A percentile compares a stretch with the other conserved stretches of the same genome.
These are phyloP conservation scores for Candida frijolesensis DNA, from an alignment of 1,139 yeast species.

Conservation along the genomic window DNA sequence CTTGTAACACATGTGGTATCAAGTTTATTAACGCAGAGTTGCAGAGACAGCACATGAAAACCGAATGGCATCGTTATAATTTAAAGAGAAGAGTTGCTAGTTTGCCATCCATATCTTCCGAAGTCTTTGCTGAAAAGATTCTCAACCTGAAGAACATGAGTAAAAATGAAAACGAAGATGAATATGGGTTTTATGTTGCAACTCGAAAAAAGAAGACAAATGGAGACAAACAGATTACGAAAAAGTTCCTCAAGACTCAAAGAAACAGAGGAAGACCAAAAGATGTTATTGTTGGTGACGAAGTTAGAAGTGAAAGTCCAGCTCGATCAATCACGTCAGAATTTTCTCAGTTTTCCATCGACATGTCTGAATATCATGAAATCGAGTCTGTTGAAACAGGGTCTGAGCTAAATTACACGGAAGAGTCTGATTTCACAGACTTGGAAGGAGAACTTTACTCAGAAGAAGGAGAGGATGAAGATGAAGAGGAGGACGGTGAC, in stretches of 20 bases:
- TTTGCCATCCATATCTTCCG: conserved; percentile 77
- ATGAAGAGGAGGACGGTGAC: conserved; percentile 27
- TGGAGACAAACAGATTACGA: conserved; percentile 24
- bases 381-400: conserved; percentile 42
- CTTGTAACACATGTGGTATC: conserved; percentile 88
- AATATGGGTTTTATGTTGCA: conserved; percentile 59
- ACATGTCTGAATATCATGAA: conserved; percentile 41
- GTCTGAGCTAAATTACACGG: conserved; percentile 51
- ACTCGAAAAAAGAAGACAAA: conserved; percentile 26
- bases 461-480: conserved; percentile 17
- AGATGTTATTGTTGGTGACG: conserved; percentile 11
- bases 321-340: conserved; percentile 56
- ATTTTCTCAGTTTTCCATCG: conserved; percentile 66
- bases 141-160: conserved; percentile 24
- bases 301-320: conserved; percentile 49
- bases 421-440: conserved; percentile 43
- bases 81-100: conserved; percentile 89
- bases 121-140: conserved; percentile 79
- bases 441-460: conserved; percentile 23
- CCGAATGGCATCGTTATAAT: conserved; percentile 95
- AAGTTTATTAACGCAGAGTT: conserved; percentile 75
- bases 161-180: conserved; percentile 54
- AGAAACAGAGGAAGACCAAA: conserved; percentile 17
- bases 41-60: conserved; percentile 91
- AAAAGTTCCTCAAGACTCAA: conserved; percentile 18